Conservation (phyloP, 2,329 filamentous ascomycete species). For the Daldinia sp. region DNA sequence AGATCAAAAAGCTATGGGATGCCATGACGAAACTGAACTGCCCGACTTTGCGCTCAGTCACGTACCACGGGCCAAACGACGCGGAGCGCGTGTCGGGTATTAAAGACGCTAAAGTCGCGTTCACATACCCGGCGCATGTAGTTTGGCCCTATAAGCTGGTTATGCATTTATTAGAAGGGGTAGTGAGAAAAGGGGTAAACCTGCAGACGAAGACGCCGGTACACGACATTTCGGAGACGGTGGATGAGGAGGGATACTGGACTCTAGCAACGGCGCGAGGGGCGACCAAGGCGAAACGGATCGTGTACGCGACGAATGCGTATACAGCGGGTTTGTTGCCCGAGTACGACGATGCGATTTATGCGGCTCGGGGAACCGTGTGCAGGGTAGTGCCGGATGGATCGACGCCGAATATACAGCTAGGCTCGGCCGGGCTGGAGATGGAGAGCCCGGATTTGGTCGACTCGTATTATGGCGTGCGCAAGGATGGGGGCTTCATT, state of each 20-base stretch:
- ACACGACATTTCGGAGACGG: conserved; percentile 30
- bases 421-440: conserved; percentile 16
- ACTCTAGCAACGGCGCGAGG: conserved; percentile 64
- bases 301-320: conserved; percentile 73
- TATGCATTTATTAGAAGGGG: conserved; percentile 39
- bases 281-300: conserved; percentile 57
- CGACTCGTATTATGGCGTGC: conserved; percentile 42
- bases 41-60: conserved; percentile 36
- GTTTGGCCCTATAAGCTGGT: conserved; percentile 45
- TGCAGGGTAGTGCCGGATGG: conserved; percentile 24
- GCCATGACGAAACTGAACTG: conserved; percentile 39
- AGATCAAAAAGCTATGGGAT: conserved; percentile 44
- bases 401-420: not conserved
- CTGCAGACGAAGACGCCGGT: conserved; percentile 44
- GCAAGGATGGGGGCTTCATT: conserved; percentile 54
- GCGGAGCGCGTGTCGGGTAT: conserved; percentile 44
- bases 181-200: conserved; percentile 36
- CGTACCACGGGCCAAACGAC: conserved; percentile 33
- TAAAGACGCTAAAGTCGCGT: conserved; percentile 46
- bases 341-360: conserved; percentile 65
- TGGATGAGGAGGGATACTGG: conserved; percentile 48
- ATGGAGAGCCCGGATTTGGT: conserved; percentile 24
- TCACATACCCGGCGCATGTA: conserved; percentile 43
- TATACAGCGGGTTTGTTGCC: conserved; percentile 70
- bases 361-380: conserved; percentile 64